These are phyloP conservation scores for Quercus aquifolioides DNA, from an alignment of 306 rosid species.

Conservation along the genomic window DNA sequence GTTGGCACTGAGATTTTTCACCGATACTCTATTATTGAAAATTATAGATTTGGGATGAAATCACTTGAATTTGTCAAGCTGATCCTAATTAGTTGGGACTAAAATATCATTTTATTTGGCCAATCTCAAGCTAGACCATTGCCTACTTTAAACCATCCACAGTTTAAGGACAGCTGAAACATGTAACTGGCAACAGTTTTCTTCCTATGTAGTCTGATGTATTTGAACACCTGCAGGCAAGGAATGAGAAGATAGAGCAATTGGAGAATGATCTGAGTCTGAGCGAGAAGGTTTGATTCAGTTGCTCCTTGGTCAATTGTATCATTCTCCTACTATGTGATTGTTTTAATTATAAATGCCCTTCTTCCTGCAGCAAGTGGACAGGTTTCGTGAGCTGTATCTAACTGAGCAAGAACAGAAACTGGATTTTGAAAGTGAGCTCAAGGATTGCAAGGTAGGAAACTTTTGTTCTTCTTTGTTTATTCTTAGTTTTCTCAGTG, in stretches of 20 bases:
- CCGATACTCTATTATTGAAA: background rate
- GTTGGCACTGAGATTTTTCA: background rate
- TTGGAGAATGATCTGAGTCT: constrained; percentile 70
- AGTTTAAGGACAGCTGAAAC: constrained; percentile 11
- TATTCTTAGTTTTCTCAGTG: background rate
- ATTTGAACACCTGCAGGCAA: constrained; percentile 47
- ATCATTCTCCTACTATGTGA: constrained; percentile 3
- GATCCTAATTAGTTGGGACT: background rate
- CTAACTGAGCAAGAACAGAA: constrained; percentile 74
- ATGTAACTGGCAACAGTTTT: background rate
- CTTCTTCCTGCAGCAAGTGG: constrained; percentile 64
- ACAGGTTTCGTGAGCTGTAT: constrained; percentile 68
- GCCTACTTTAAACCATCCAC: background rate
- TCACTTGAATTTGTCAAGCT: background rate
- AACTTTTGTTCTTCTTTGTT: background rate
- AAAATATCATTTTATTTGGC: background rate
- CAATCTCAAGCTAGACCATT: background rate
- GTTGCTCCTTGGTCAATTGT: background rate
- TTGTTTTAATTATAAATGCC: background rate
- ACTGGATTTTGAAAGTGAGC: constrained; percentile 63
- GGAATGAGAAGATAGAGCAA: constrained; percentile 75
- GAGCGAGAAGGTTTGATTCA: constrained; percentile 55
- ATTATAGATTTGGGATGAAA: background rate
- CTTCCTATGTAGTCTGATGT: constrained; percentile 20
- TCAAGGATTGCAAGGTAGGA: constrained; percentile 72